These are phyloP conservation scores for Thyridium curvatum DNA, from an alignment of 2,329 filamentous ascomycete genomes.

Conservation along the genomic window DNA sequence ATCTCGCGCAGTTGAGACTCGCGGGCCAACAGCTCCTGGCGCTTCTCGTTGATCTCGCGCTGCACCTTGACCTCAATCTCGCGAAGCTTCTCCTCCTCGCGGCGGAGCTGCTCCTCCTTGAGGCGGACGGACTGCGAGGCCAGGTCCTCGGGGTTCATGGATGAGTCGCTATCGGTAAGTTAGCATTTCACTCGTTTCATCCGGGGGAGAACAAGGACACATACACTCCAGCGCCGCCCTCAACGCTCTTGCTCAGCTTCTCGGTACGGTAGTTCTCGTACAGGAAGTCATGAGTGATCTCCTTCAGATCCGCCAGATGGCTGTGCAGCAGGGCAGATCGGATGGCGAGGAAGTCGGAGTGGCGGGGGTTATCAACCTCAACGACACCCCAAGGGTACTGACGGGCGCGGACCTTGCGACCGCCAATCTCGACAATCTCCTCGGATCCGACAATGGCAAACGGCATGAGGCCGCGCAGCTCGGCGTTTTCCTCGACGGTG, in stretches of 20 bases:
- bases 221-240: constrained; percentile 81
- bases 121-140: constrained; percentile 95
- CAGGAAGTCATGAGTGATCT: constrained; percentile 99
- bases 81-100: constrained; percentile 98
- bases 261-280: constrained; percentile 99
- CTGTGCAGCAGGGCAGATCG: constrained; percentile 94
- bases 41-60: constrained; percentile 99
- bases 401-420: constrained; percentile 84
- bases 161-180: constrained; percentile 57
- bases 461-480: constrained; percentile 94
- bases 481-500: constrained; percentile 97
- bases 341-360: constrained; percentile 97
- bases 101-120: constrained; percentile 98
- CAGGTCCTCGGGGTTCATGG: constrained; percentile 96
- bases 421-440: constrained; percentile 89
- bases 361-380: constrained; percentile 97
- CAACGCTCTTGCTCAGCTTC: constrained; percentile 99
- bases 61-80: constrained; percentile 99
- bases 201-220: constrained; percentile 31
- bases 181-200: constrained; percentile 14
- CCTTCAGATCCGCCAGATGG: constrained; percentile 96
- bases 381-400: constrained; percentile 99
- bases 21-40: constrained; percentile 93
- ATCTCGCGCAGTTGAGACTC: constrained; percentile 99
- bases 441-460: constrained; percentile 98